Evolutionary conservation across 208 protist genomes (phyloP), one percentile per base, ranked within the genome.

Genomic region (Crithidia bombi): DNA sequence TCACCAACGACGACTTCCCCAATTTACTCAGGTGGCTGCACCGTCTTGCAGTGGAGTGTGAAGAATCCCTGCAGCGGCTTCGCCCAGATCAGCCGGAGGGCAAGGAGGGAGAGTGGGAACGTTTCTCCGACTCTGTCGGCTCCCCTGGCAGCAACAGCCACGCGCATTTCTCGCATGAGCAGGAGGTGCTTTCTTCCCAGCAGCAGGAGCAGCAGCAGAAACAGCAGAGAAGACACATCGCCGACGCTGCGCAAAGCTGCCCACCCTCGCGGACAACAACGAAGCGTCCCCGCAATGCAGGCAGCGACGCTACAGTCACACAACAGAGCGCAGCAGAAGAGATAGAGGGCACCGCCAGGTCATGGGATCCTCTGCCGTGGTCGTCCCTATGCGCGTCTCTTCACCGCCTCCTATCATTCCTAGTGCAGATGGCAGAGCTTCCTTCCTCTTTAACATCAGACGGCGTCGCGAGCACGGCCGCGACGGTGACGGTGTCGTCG

Each of bases 371-470:
- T 1, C 21, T 23, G 32, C 6, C 35, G 25, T 68, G 58, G 69
- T 46, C 25, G n/a, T 41, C 43, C 23, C 69, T 75, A 7, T 75
- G 61, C 52, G 69, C 69, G 32, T 52, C 69, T 23, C 41, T 75
- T 11, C 5, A 35, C 15, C 58, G 69, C 7, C 28, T 75, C 9
- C 43, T 68, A 38, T 57, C 69, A 2, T 68, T 62, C 50, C 14
- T 50, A 5, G 6, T 49, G 10, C 57, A 58, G 14, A 36, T 52
- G 3, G 25, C 65, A 0, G 32, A 11, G 25, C 12, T 5, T 4
- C 35, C 46, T 21, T 26, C 47, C 6, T n/a, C 25, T 15, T 19
- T 25, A 26, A 6, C 47, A 25, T n/a, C n/a, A n/a, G n/a, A n/a
- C n/a, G n/a, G n/a, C n/a, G n/a, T n/a, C n/a, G n/a, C n/a, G n/a